Base-by-base conservation (phyloP, 306 rosid species). In the Hippophae rhamnoides region DNA sequence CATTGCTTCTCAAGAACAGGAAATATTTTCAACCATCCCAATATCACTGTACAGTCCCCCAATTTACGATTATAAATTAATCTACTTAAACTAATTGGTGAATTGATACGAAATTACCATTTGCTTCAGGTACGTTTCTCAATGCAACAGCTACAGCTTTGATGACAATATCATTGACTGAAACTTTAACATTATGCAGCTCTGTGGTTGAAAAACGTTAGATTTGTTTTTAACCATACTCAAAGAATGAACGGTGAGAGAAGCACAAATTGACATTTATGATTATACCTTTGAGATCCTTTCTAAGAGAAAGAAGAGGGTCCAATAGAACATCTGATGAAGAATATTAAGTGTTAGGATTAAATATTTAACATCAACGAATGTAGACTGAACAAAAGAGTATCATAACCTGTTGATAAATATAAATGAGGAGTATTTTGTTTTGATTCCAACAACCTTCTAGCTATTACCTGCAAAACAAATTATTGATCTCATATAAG, bases 91-190 rank as follows among this genome's bases (percentile, higher is more conserved):
- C 47, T 31, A n/a, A 5, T 56, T 9, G 46, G 42, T 63, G 67
- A 12, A 47, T 7, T 26, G 31, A 57, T 49, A 47, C 57, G 54
- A 44, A 48, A 71, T 77, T 90, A 88, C 99, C 99, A 27, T 88
- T 92, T 52, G 99, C 99, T 74, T 84, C 93, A 1, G 88, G 87
- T 54, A 88, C 90, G 71, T 82, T 88, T 85, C 80, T 85, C 41
- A 92, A 81, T 9, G 96, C 82, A 63, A 87, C 83, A 54, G 99
- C 99, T 61, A 92, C 96, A 57, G 94, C 95, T 85, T 88, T 92
- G 72, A 92, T 83, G 69, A 92, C 75, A 67, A 92, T 92, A 63
- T 92, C 99, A 75, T 92, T 92, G 67, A 88, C 99, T 5, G 99
- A 92, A 85, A 92, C 99, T 73, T 92, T 87, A 64, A 92, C 90